These are phyloP conservation scores for Fusarium sp. DNA, from an alignment of 2,329 filamentous ascomycete genomes.

Conservation along the genomic window DNA sequence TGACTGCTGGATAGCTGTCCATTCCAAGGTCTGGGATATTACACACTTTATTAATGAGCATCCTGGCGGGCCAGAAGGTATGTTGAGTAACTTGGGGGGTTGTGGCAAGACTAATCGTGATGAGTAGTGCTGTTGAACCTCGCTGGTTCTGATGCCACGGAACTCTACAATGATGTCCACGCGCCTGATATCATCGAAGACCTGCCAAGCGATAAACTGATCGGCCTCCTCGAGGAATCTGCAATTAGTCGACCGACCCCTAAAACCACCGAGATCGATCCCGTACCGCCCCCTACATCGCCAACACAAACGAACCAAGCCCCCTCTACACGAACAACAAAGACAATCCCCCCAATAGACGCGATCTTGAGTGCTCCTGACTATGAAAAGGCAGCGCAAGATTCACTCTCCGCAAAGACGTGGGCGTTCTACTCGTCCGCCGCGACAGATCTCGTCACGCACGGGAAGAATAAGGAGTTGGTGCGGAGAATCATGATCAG, in stretches of 20 bases:
- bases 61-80: conserved; percentile 50
- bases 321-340: neutral
- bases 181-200: conserved; percentile 52
- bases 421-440: conserved; percentile 76
- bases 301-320: neutral
- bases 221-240: conserved; percentile 56
- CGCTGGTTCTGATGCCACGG: conserved; percentile 64
- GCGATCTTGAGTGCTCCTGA: conserved; percentile 48
- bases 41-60: conserved; percentile 66
- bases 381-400: conserved; percentile 65
- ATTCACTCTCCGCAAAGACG: conserved; percentile 66
- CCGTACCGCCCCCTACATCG: neutral
- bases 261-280: neutral
- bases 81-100: neutral
- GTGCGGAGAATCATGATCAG: conserved; percentile 67
- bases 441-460: conserved; percentile 67
- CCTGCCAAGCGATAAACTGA: conserved; percentile 56
- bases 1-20: conserved; percentile 74
- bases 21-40: conserved; percentile 74
- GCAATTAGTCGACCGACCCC: neutral
- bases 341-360: neutral
- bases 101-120: neutral
- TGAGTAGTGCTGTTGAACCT: conserved; percentile 57
- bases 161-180: conserved; percentile 61
- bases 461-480: conserved; percentile 61